phyloP scores from a whole-genome alignment of 2,329 filamentous ascomycete species.

The Fusarium subglutinans region DNA sequence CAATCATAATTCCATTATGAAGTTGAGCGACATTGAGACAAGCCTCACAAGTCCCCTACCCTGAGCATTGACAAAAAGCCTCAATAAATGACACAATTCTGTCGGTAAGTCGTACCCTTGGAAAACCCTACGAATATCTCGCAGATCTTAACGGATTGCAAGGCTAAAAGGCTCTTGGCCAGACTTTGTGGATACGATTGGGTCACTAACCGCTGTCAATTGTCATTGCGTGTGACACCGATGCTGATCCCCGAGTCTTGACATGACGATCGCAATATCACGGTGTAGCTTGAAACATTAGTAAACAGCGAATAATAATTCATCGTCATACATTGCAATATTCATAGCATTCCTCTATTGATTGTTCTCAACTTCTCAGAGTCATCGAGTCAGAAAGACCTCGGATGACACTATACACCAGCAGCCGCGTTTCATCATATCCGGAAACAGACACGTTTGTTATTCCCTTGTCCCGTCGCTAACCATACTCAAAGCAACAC shows the following conservation, averaged over 20 bases:
- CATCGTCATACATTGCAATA: neutral
- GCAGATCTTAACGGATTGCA: neutral
- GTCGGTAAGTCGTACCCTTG: neutral
- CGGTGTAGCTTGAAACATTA: neutral
- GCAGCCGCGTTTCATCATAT: neutral
- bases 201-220: neutral
- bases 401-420: neutral
- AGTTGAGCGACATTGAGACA: neutral
- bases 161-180: neutral
- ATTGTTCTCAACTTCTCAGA: neutral
- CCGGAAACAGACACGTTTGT: neutral
- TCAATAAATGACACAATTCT: neutral
- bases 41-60: neutral
- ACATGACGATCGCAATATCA: neutral
- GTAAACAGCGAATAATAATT: neutral
- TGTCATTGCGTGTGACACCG: neutral
- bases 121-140: neutral
- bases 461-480: neutral
- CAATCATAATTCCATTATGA: fast-evolving
- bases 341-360: neutral
- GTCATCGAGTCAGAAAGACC: neutral
- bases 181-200: neutral
- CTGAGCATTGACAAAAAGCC: neutral
- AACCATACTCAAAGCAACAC: neutral
- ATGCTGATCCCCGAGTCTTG: neutral